Evolutionary conservation across 371 early-diverging fungal species (phyloP), one percentile per base, ranked within the genome.

Genomic region (Zancudomyces culisetae): DNA sequence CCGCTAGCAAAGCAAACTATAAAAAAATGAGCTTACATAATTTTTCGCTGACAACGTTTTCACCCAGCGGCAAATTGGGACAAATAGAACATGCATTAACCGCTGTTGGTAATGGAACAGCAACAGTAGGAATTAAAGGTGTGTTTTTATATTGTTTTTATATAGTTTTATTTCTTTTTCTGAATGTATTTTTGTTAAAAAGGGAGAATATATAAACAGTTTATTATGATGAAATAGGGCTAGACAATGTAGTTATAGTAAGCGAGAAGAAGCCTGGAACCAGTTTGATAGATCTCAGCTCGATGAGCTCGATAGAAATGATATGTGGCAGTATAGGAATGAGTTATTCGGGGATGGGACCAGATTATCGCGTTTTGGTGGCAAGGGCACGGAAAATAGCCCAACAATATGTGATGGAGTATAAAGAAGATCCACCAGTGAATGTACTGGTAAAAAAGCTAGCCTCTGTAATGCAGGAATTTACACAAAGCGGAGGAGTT

Each of bases 1-100:
- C n/a, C n/a, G n/a, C n/a, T n/a, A n/a, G n/a, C n/a, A n/a, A n/a
- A 35, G 6, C 6, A 35, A 35, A 35, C 10, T 15, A 49, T 6
- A 27, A 13, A 27, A 43, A 52, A 23, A 64, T 66, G 65, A 60
- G 63, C 58, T 58, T 86, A 55, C 90, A 90, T 65, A 85, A 87
- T 51, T 98, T 96, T 79, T 94, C 95, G 24, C 82, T 98, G 56
- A 96, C 98, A 6, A 98, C 98, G 49, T 99, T 98, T 76, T 95
- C 98, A 55, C 92, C 97, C n/a, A 91, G 93, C 41, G 99, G 99
- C 58, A 95, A 98, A 72, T 85, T 98, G 51, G 88, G 89, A 30
- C 99, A 99, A 75, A 94, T 98, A 58, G 96, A 97, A 72, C 87
- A 99, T 72, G 99, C 99, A 0, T 76, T 97, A 55, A 90, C 83